Evolutionary conservation across 306 rosid genomes (phyloP).

Genomic region (Vigna nakashimae): DNA sequence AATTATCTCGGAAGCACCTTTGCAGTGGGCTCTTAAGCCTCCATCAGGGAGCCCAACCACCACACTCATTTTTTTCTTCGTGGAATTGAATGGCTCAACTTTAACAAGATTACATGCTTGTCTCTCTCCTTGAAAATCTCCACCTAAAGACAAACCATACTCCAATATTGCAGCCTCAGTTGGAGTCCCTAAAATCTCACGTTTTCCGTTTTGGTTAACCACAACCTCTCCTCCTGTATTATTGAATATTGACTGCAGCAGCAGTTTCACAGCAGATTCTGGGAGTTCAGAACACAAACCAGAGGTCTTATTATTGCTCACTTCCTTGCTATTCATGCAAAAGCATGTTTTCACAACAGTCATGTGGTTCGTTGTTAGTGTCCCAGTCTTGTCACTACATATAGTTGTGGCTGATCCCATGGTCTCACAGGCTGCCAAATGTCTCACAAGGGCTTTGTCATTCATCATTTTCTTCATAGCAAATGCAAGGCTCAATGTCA

Average conservation of each 20-base stretch:
- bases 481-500: constrained; percentile 95
- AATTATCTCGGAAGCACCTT: constrained; percentile 95
- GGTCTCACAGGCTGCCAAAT: constrained; percentile 98
- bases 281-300: constrained; percentile 72
- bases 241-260: constrained; percentile 79
- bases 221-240: constrained; percentile 97
- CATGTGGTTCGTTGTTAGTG: constrained; percentile 94
- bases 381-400: constrained; percentile 97
- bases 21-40: constrained; percentile 81
- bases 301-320: constrained; percentile 54
- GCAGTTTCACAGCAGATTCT: constrained; percentile 58
- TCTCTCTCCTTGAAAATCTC: constrained; percentile 75
- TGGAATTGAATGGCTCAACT: constrained; percentile 97
- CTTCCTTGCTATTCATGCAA: constrained; percentile 74
- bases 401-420: constrained; percentile 98
- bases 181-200: constrained; percentile 85
- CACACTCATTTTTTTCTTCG: constrained; percentile 87
- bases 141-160: constrained; percentile 86
- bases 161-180: constrained; percentile 88
- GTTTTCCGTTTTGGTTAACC: constrained; percentile 72
- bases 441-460: constrained; percentile 93
- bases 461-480: constrained; percentile 99
- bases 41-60: constrained; percentile 78
- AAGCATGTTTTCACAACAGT: constrained; percentile 94
- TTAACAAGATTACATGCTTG: constrained; percentile 70